Conservation (phyloP, 108 stramenopile species). For the Cyclotella atomus region DNA sequence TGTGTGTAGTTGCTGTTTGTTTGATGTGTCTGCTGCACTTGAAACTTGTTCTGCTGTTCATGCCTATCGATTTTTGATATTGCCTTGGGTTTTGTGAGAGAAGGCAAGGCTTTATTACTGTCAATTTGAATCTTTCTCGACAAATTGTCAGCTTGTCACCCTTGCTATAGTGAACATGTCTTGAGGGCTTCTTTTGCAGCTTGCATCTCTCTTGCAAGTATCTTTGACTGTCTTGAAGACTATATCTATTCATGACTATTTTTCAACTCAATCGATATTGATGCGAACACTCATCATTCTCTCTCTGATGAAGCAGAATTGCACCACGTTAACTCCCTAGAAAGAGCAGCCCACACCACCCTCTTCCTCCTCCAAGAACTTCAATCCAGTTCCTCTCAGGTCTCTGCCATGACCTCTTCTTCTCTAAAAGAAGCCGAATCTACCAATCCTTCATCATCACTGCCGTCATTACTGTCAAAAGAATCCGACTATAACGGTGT, state of each 20-base stretch:
- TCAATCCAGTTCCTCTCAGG: conserved; percentile 58
- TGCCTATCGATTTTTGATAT: no score
- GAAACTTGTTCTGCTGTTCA: no score
- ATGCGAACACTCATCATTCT: not conserved
- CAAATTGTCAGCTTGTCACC: conserved; percentile 7
- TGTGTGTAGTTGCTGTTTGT: no score
- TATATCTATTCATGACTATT: no score
- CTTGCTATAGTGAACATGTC: not conserved
- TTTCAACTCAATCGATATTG: no score
- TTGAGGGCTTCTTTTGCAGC: not conserved
- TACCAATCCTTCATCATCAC: conserved; percentile 16
- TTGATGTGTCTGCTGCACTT: no score
- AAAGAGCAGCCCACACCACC: conserved; percentile 79
- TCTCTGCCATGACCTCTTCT: conserved; percentile 56
- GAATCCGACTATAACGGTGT: conserved; percentile 16
- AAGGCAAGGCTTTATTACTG: conserved; percentile 5
- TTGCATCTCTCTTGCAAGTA: not conserved
- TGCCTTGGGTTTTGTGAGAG: no score
- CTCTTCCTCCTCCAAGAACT: conserved; percentile 73
- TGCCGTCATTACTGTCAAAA: conserved; percentile 5
- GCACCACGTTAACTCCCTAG: conserved; percentile 64
- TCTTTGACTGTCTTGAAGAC: no score
- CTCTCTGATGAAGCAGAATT: conserved; percentile 29
- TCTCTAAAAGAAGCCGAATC: not conserved
- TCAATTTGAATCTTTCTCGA: not conserved